Percentiles rank a stretch among this genome's conserved stretches.
Conservation (phyloP, 2,329 filamentous ascomycete genomes). For the Arthrobotrys megalospora region DNA sequence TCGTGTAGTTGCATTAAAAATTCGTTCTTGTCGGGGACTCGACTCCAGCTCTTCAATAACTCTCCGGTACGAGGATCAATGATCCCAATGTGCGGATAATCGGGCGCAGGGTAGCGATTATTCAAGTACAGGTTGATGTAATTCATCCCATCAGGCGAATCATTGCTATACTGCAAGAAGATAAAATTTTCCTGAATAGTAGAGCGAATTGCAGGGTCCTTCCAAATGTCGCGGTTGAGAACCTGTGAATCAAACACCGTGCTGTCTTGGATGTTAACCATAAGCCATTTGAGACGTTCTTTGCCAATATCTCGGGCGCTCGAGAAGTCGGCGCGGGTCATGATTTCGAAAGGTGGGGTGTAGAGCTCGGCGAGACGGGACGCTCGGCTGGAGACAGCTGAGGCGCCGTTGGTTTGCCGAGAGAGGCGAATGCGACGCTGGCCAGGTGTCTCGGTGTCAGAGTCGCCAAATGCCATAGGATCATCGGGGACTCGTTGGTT, state of each 20-base stretch:
- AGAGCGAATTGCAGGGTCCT: slow-evolving; percentile 83
- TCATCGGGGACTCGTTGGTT: slow-evolving; percentile 75
- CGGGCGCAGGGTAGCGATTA: slow-evolving; percentile 75
- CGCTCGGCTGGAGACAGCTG: slow-evolving; percentile 78
- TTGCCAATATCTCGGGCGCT: slow-evolving; percentile 87
- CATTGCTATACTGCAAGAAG: slow-evolving; percentile 93
- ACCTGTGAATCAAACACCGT: slow-evolving; percentile 95
- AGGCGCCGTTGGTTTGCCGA: slow-evolving; percentile 76
- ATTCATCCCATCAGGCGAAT: slow-evolving; percentile 81
- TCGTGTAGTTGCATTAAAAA: slow-evolving; percentile 94
- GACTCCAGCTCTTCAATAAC: slow-evolving; percentile 96
- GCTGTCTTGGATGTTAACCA: slow-evolving; percentile 95
- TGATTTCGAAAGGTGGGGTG: slow-evolving; percentile 90
- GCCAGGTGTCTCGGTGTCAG: slow-evolving; percentile 66
- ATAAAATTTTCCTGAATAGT: slow-evolving; percentile 92
- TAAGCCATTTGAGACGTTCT: slow-evolving; percentile 89
- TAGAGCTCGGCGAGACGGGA: slow-evolving; percentile 91
- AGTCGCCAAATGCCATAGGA: slow-evolving; percentile 72
- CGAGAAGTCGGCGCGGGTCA: slow-evolving; percentile 85
- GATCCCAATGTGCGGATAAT: slow-evolving; percentile 94
- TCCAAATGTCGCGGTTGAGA: slow-evolving; percentile 96
- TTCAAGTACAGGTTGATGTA: slow-evolving; percentile 86
- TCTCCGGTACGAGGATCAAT: slow-evolving; percentile 96
- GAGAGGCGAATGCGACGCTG: slow-evolving; percentile 72
- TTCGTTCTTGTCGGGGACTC: slow-evolving; percentile 81